Evolutionary conservation across 2,329 filamentous ascomycete species (phyloP), one percentile per base, ranked within the genome.

Genomic region (Cryoendolithus antarcticus): DNA sequence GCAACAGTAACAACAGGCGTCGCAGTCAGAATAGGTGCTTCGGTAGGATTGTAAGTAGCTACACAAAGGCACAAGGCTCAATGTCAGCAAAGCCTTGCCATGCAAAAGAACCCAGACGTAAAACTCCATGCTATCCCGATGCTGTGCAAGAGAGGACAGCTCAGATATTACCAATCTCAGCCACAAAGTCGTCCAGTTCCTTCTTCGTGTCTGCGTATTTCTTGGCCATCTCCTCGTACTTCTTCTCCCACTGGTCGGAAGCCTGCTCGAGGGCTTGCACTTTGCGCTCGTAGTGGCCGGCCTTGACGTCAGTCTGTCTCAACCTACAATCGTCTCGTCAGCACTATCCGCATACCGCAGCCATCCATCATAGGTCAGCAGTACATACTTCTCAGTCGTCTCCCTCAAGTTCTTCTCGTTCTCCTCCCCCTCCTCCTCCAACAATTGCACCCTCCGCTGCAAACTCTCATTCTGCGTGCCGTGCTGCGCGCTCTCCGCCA

Each of bases 261-360:
- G 88, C 77, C 59, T 77, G 72, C 71, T 98, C 91, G 59, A 95
- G 80, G 57, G 91, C 89, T 67, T 95, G 86, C 54, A 96, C 91
- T 75, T 96, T 96, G 69, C 91, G 91, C 73, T 98, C 91, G 68
- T 89, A 96, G 72, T 98, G 89, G 57, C 89, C 91, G 59, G 89
- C 88, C 75, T 96, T 96, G 70, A 96, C 86, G 64, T 98, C 91
- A 69, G 91, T 95, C 72, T 94, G 88, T 64, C 91, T 88, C 61
- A 96, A 85, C 71, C 91, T 98, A 54, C 49, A 27, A 27, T 27
- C 15, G 15, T 27, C 24, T 7, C 24, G 7, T 27, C 24, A 27
- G 24, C 29, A 9, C 9, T 10, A 29, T 8, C n/a, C 11, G 7
- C 4, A 21, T 9, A 12, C n/a, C 10, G 6, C n/a, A 30, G 4